Conservation (phyloP, 2,329 filamentous ascomycete genomes). For the Esteya vermicola region DNA sequence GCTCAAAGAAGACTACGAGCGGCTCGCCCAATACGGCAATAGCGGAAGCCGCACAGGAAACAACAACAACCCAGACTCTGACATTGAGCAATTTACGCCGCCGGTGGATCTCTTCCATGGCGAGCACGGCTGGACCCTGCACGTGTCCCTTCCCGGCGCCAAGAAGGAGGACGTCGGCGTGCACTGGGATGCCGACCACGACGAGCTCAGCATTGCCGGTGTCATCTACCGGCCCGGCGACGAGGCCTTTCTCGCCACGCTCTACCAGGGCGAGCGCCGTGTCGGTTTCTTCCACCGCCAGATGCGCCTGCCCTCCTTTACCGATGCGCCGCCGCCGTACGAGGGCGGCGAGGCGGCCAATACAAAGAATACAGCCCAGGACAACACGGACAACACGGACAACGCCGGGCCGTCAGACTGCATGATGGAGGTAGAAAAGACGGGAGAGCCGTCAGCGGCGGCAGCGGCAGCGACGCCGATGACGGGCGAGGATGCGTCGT, state of each 20-base stretch:
- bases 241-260: constrained; percentile 50
- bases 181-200: constrained; percentile 59
- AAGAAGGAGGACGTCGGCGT: constrained; percentile 59
- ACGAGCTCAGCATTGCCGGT: constrained; percentile 52
- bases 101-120: constrained; percentile 56
- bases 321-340: background rate
- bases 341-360: background rate
- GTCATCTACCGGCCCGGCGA: constrained; percentile 60
- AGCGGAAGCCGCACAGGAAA: constrained; percentile 1
- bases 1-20: no score
- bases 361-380: background rate
- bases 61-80: constrained; percentile 9
- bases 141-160: constrained; percentile 60
- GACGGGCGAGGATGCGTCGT: constrained; percentile 22
- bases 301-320: constrained; percentile 40
- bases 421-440: no score
- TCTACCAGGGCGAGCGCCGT: constrained; percentile 52
- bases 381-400: background rate
- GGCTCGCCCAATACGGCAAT: constrained; percentile 20
- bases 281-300: constrained; percentile 63
- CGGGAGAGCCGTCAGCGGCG: no score
- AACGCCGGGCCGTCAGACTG: no score
- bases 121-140: constrained; percentile 48
- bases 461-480: constrained; percentile 1
- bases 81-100: constrained; percentile 37